Base-by-base conservation (phyloP, 2,329 filamentous ascomycete genomes). In the Alternaria sp. region DNA sequence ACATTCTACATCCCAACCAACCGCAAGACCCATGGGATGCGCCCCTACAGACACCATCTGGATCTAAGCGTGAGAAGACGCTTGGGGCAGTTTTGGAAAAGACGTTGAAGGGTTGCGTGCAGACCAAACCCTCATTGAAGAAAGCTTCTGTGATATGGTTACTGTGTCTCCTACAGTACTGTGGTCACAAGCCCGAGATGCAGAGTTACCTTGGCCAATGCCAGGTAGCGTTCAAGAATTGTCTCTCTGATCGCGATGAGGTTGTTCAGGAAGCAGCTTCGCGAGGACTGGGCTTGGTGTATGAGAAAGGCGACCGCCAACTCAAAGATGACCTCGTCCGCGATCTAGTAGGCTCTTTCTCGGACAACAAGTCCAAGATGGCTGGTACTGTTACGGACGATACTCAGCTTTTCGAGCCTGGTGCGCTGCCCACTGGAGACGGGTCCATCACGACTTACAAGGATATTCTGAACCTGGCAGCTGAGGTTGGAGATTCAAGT, bases 61-160 rank as follows among this genome's bases (percentile, higher is more conserved):
- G 76, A 9, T 76, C 77, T 19, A 72, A 66, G 25, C 76, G 79
- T 56, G 65, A 66, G 62, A 72, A 78, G 85, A 55, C 81, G 91
- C 63, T 81, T 25, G 81, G 81, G 9, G 80, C 82, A 0, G 84
- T 92, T 1, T 82, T 97, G 6, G 87, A 92, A 62, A 93, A 90
- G 74, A 86, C 96, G 2, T 84, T 98, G 50, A 82, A 83, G 3
- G 91, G 96, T 72, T 96, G 91, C 81, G 90, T 91, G 72, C 89
- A 90, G 9, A 93, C 93, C 0, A 97, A 97, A 74, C 96, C 96
- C 1, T 91, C 93, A 0, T 83, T 97, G 5, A 90, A 93, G 70
- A 97, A 97, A 77, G 93, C 95, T 4, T 95, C 94, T 0, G 93
- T 93, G 0, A 97, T 99, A 70, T 98, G 96, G 96, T 86, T 98